These are phyloP conservation scores for Hanseniaspora hatyaiensis DNA, from an alignment of 805 yeast genomes.

Conservation along the genomic window DNA sequence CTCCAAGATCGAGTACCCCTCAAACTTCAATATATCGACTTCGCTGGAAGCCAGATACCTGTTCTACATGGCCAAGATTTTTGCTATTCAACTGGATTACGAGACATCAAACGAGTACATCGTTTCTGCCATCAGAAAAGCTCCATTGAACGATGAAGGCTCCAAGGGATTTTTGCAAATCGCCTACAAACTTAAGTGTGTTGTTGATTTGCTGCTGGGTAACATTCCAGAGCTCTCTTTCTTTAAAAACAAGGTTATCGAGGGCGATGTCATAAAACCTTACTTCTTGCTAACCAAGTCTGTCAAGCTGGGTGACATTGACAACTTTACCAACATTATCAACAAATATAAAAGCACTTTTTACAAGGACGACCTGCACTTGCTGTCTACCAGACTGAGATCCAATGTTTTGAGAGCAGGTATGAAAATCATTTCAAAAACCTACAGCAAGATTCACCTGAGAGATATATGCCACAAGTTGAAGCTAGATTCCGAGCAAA, in stretches of 20 bases:
- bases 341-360: slow-evolving; percentile 49
- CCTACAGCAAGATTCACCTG: slow-evolving; percentile 81
- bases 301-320: slow-evolving; percentile 82
- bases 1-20: slow-evolving; percentile 78
- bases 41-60: slow-evolving; percentile 85
- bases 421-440: slow-evolving; percentile 78
- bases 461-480: slow-evolving; percentile 88
- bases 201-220: slow-evolving; percentile 88
- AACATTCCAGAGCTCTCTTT: slow-evolving; percentile 84
- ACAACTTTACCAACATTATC: slow-evolving; percentile 62
- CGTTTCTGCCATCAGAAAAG: slow-evolving; percentile 90
- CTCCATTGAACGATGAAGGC: slow-evolving; percentile 69
- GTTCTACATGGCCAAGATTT: slow-evolving; percentile 81
- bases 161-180: slow-evolving; percentile 82
- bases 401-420: slow-evolving; percentile 98
- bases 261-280: slow-evolving; percentile 51
- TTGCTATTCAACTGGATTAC: slow-evolving; percentile 85
- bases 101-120: slow-evolving; percentile 80
- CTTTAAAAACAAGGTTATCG: slow-evolving; percentile 55
- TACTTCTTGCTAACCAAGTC: slow-evolving; percentile 82
- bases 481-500: slow-evolving; percentile 84
- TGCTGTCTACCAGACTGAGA: slow-evolving; percentile 76
- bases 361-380: slow-evolving; percentile 67
- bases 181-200: slow-evolving; percentile 75
- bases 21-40: slow-evolving; percentile 54